These are phyloP conservation scores for Kwoniella europaea DNA, from an alignment of 768 basidiomycete species.

Conservation along the genomic window DNA sequence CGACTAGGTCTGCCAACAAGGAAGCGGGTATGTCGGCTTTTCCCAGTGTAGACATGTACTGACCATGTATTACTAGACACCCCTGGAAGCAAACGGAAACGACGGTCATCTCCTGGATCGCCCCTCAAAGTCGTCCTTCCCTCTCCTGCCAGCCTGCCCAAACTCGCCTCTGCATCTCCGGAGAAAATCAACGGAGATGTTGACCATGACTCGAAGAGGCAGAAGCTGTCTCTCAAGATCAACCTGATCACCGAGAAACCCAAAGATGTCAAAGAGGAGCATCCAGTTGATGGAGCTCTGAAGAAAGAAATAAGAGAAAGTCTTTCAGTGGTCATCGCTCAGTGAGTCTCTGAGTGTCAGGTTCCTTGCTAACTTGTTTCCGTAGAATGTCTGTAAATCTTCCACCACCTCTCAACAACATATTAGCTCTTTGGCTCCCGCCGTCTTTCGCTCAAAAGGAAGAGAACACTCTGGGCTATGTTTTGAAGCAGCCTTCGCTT, in stretches of 20 bases:
- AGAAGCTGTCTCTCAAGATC: slow-evolving; percentile 10
- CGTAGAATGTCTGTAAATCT: slow-evolving; percentile 41
- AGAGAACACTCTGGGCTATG: slow-evolving; percentile 47
- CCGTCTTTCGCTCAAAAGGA: slow-evolving; percentile 39
- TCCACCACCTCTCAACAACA: slow-evolving; percentile 40
- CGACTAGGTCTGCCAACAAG: not conserved
- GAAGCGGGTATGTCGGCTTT: slow-evolving; percentile 7
- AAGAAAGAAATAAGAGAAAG: slow-evolving; percentile 30
- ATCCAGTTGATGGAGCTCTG: slow-evolving; percentile 8
- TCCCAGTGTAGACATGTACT: not conserved
- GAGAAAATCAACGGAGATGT: not conserved
- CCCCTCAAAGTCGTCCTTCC: slow-evolving; percentile 21
- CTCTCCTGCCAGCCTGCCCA: slow-evolving; percentile 3
- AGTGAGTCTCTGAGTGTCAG: slow-evolving; percentile 22
- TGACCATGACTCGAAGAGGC: slow-evolving; percentile 8
- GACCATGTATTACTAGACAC: slow-evolving; percentile 3
- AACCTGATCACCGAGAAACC: slow-evolving; percentile 6
- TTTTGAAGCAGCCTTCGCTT: slow-evolving; percentile 35
- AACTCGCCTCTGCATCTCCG: slow-evolving; percentile 9
- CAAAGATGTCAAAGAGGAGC: slow-evolving; percentile 5
- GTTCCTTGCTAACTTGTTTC: slow-evolving; percentile 10
- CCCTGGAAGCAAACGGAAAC: slow-evolving; percentile 30
- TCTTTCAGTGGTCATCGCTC: slow-evolving; percentile 35
- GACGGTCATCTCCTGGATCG: slow-evolving; percentile 17
- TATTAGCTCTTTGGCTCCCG: slow-evolving; percentile 40